Conservation (phyloP, 2,329 filamentous ascomycete genomes). For the Fusarium nelsonii region DNA sequence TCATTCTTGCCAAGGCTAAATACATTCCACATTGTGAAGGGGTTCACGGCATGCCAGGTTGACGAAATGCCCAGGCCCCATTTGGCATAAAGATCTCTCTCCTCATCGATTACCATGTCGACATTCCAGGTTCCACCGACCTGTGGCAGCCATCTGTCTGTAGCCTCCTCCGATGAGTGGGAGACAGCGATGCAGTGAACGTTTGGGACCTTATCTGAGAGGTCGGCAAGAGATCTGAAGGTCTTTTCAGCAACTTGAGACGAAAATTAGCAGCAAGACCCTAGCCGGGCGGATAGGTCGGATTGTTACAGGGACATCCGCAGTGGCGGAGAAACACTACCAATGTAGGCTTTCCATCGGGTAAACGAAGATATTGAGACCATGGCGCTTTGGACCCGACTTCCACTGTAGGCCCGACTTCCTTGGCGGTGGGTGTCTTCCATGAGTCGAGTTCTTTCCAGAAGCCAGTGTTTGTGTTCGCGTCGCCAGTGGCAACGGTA, state of each 20-base stretch:
- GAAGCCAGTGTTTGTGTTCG: conserved; percentile 40
- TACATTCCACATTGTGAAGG: conserved; percentile 67
- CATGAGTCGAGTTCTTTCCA: conserved; percentile 57
- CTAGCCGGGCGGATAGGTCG: not conserved
- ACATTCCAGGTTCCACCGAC: conserved; percentile 69
- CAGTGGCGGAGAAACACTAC: conserved; percentile 79
- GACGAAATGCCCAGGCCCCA: conserved; percentile 74
- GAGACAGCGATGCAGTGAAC: conserved; percentile 72
- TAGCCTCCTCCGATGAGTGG: conserved; percentile 66
- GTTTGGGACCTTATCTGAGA: conserved; percentile 62
- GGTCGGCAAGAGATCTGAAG: conserved; percentile 65
- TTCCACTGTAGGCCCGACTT: conserved; percentile 61
- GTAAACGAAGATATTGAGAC: conserved; percentile 64
- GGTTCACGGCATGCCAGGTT: conserved; percentile 73
- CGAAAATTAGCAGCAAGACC: not conserved
- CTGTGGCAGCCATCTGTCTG: conserved; percentile 68
- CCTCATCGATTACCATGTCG: conserved; percentile 70
- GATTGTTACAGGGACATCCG: conserved; percentile 74
- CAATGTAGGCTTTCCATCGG: conserved; percentile 67
- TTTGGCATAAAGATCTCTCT: conserved; percentile 69
- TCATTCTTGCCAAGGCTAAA: conserved; percentile 70
- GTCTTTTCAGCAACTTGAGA: conserved; percentile 74
- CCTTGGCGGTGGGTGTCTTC: conserved; percentile 57
- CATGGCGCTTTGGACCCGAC: conserved; percentile 69
- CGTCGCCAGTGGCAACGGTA: not conserved